Conservation (phyloP, 768 basidiomycete genomes). For the Termitomyces sp. region DNA sequence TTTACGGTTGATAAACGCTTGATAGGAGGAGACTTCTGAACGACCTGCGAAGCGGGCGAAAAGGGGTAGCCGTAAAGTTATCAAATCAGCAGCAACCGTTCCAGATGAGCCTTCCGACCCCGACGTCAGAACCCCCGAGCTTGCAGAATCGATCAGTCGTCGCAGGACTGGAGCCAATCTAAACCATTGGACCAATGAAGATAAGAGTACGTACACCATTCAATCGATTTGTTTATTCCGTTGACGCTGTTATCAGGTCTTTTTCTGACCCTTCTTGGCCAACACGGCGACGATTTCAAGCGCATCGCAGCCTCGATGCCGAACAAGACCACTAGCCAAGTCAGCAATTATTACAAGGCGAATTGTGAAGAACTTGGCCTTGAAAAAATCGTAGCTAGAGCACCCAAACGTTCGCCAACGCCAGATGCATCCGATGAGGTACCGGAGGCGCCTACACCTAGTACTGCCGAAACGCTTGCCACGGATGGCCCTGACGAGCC, state of each 20-base stretch:
- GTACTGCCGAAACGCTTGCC: conserved; percentile 17
- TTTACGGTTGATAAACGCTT: not conserved
- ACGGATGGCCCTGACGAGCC: conserved; percentile 11
- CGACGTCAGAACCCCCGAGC: conserved; percentile 24
- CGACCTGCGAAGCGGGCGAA: conserved; percentile 37
- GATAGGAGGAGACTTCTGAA: conserved; percentile 26
- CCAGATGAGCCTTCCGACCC: conserved; percentile 30
- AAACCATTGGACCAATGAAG: conserved; percentile 60
- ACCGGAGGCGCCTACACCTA: conserved; percentile 21
- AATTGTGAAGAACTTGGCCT: conserved; percentile 39
- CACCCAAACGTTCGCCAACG: conserved; percentile 39
- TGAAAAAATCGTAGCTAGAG: conserved; percentile 34
- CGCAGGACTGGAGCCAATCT: conserved; percentile 12
- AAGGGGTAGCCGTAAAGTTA: conserved; percentile 34
- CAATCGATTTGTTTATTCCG: not conserved
- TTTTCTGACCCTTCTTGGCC: conserved; percentile 53
- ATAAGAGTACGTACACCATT: conserved; percentile 46
- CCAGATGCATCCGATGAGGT: conserved; percentile 20
- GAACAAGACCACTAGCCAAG: conserved; percentile 59
- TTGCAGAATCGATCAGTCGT: conserved; percentile 22
- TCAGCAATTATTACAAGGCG: conserved; percentile 47
- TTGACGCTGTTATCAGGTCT: conserved; percentile 28
- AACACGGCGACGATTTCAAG: conserved; percentile 65
- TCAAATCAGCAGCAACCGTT: conserved; percentile 40
- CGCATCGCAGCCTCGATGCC: conserved; percentile 68